These are phyloP conservation scores for Crithidia thermophila DNA, from an alignment of 208 protist species.

Conservation along the genomic window DNA sequence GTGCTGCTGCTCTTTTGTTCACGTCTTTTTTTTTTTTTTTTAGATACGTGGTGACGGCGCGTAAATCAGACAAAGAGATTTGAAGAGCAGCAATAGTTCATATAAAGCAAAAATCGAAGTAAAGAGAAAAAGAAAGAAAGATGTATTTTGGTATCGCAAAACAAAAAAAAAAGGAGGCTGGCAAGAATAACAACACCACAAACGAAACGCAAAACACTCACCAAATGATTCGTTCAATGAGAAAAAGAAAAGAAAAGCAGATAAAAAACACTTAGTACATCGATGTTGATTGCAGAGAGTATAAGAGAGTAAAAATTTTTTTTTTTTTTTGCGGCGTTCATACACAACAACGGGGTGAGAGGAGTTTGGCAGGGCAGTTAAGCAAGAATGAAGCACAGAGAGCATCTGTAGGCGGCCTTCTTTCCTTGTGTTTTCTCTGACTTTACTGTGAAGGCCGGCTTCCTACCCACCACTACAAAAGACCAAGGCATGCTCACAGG, in stretches of 20 bases:
- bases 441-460: too few species aligned
- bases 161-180: background rate
- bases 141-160: background rate
- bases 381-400: too few species aligned
- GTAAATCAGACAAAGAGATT: too few species aligned
- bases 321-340: background rate
- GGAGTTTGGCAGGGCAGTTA: background rate
- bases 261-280: background rate
- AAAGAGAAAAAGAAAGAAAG: background rate
- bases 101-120: background rate
- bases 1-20: too few species aligned
- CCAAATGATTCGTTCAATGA: background rate
- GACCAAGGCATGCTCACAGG: background rate
- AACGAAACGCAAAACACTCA: background rate
- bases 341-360: background rate
- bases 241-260: slow-evolving; percentile 3
- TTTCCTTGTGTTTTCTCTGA: too few species aligned
- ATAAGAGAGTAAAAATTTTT: background rate
- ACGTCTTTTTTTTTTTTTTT: too few species aligned
- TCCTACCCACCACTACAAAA: background rate
- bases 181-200: background rate
- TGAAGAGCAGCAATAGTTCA: too few species aligned
- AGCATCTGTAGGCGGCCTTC: too few species aligned
- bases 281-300: background rate
- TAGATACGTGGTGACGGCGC: too few species aligned